phyloP scores from a whole-genome alignment of 306 rosid species.

The Morella rubra region DNA sequence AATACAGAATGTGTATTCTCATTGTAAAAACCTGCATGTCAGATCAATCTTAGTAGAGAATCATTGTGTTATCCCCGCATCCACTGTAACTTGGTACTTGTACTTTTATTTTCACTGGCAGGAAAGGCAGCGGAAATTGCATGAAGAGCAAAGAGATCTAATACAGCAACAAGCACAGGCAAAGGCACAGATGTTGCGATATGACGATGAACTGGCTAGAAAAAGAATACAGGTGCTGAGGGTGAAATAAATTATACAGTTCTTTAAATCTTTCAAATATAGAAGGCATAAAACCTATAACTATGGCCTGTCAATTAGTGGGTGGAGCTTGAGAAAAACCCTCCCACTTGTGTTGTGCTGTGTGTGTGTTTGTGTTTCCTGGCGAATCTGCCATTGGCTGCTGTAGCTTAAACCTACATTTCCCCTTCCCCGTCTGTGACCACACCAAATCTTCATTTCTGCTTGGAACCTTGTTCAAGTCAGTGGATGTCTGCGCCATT shows the following conservation, averaged over 20 bases:
- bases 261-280: background rate
- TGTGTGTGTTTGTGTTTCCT: too few relatives aligned
- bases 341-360: too few relatives aligned
- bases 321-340: background rate
- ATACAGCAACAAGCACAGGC: conserved; percentile 82
- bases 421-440: too few relatives aligned
- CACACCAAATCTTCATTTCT: background rate
- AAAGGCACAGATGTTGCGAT: conserved; percentile 77
- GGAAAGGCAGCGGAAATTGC: conserved; percentile 80
- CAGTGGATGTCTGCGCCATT: conserved; percentile 10
- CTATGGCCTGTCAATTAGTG: background rate
- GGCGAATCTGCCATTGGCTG: background rate
- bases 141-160: conserved; percentile 81
- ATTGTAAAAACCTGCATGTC: conserved; percentile 1
- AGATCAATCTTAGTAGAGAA: background rate
- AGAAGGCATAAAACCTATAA: background rate
- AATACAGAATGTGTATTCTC: background rate
- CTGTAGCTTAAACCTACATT: background rate
- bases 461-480: conserved; percentile 13
- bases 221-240: conserved; percentile 82
- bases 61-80: background rate
- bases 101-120: conserved; percentile 27
- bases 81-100: conserved; percentile 9
- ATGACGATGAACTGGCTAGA: conserved; percentile 84
- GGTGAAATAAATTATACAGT: conserved; percentile 15